These are phyloP conservation scores for Strobilomyces confusus DNA, from an alignment of 768 basidiomycete species.

Conservation along the genomic window DNA sequence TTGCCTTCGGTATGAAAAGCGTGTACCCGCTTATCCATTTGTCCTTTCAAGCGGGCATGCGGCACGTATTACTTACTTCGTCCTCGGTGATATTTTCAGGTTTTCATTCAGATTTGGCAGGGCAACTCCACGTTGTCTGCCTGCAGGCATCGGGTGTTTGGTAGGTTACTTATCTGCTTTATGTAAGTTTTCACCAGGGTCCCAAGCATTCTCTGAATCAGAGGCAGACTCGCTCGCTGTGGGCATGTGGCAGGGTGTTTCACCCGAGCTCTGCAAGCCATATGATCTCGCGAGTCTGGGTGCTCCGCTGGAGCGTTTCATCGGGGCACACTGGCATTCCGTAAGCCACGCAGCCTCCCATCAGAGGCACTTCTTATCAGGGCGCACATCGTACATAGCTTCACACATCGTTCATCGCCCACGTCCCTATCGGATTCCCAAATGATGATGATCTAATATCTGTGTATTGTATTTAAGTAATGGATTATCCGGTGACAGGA, in stretches of 20 bases:
- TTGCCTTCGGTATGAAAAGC: conserved; percentile 43
- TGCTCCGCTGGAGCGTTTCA: background rate
- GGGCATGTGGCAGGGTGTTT: background rate
- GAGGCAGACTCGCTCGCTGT: background rate
- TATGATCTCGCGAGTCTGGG: background rate
- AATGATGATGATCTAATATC: conserved; percentile 21
- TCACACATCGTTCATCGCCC: conserved; percentile 28
- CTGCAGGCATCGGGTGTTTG: conserved; percentile 61
- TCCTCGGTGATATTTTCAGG: conserved; percentile 37
- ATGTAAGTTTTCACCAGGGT: conserved; percentile 34
- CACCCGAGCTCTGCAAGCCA: background rate
- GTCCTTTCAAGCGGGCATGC: conserved; percentile 34
- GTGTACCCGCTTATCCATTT: conserved; percentile 53
- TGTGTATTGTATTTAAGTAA: conserved; percentile 4
- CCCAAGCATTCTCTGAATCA: conserved; percentile 10
- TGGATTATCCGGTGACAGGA: conserved; percentile 21
- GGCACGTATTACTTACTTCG: conserved; percentile 30
- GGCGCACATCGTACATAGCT: conserved; percentile 36
- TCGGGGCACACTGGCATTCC: conserved; percentile 3
- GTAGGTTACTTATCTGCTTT: conserved; percentile 38
- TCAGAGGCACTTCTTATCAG: conserved; percentile 50
- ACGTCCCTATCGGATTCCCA: conserved; percentile 31
- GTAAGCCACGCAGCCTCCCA: conserved; percentile 36
- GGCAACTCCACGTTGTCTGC: conserved; percentile 65
- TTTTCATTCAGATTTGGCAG: conserved; percentile 47